Evolutionary conservation across 2,329 filamentous ascomycete species (phyloP).

Genomic region (Raffaelea ambrosiae): DNA sequence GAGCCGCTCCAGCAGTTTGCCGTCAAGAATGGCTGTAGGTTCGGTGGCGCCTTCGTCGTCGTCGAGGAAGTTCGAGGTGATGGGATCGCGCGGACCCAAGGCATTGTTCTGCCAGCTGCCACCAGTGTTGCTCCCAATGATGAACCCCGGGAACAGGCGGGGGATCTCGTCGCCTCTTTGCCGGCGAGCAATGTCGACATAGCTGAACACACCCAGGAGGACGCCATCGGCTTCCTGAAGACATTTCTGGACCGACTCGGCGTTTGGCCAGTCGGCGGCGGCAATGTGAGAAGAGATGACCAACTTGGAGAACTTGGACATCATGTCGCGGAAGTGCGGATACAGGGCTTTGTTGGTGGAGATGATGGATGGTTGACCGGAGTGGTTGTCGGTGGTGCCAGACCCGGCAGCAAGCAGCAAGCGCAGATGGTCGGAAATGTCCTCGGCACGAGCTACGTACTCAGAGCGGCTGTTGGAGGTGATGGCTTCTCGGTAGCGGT

Average conservation of each 20-base stretch:
- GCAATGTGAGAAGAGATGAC: slow-evolving; percentile 97
- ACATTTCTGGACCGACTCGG: slow-evolving; percentile 91
- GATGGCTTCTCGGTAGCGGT: slow-evolving; percentile 85
- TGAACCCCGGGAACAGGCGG: slow-evolving; percentile 86
- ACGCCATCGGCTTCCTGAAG: slow-evolving; percentile 96
- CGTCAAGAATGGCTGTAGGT: slow-evolving; percentile 66
- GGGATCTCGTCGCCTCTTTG: slow-evolving; percentile 90
- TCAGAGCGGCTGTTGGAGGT: slow-evolving; percentile 75
- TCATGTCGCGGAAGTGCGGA: slow-evolving; percentile 96
- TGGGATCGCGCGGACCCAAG: slow-evolving; percentile 56
- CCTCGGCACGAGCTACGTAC: slow-evolving; percentile 90
- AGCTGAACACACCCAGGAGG: slow-evolving; percentile 86
- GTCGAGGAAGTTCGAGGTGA: slow-evolving; percentile 77
- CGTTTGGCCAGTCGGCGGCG: slow-evolving; percentile 88
- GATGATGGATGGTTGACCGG: slow-evolving; percentile 97
- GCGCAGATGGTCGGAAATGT: slow-evolving; percentile 93
- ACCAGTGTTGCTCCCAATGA: slow-evolving; percentile 73
- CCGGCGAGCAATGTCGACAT: slow-evolving; percentile 89
- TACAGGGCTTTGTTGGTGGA: slow-evolving; percentile 96
- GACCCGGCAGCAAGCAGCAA: slow-evolving; percentile 91
- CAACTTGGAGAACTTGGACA: slow-evolving; percentile 99
- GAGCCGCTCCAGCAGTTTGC: slow-evolving; percentile 68
- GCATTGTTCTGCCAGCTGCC: slow-evolving; percentile 81
- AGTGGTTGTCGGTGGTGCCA: slow-evolving; percentile 96
- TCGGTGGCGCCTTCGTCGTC: slow-evolving; percentile 67